These are phyloP conservation scores for Vicia sativa DNA, from an alignment of 306 rosid species.

Conservation along the genomic window DNA sequence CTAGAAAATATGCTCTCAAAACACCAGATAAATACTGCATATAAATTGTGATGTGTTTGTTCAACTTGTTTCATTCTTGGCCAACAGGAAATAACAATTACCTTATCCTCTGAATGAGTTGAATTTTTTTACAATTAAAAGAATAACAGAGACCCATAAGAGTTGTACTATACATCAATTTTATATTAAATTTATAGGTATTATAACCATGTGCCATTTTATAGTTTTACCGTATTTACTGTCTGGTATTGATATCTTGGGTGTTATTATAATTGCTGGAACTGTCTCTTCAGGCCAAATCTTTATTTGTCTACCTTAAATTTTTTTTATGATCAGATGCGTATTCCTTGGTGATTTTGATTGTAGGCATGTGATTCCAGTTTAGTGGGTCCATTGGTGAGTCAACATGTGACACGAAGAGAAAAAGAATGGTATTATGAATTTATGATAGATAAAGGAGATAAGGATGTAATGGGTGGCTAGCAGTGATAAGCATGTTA, in stretches of 20 bases:
- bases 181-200: constrained; percentile 10
- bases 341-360: constrained; percentile 23
- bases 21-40: constrained; percentile 28
- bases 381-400: constrained; percentile 33
- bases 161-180: background rate
- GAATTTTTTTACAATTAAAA: constrained; percentile 15
- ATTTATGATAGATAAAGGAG: constrained; percentile 38
- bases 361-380: constrained; percentile 9
- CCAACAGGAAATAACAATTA: constrained; percentile 18
- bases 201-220: background rate
- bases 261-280: background rate
- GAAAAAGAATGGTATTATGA: constrained; percentile 35
- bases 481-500: constrained; percentile 25
- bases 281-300: constrained; percentile 30
- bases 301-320: background rate
- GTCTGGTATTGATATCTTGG: background rate
- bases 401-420: constrained; percentile 37
- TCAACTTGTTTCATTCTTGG: constrained; percentile 22
- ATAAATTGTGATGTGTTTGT: constrained; percentile 9
- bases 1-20: constrained; percentile 30
- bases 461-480: constrained; percentile 38
- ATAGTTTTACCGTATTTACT: background rate
- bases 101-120: constrained; percentile 22
- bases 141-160: background rate
- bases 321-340: background rate